Evolutionary conservation across 768 basidiomycete species (phyloP), one percentile per base, ranked within the genome.

Genomic region (Tulasnella sp.): DNA sequence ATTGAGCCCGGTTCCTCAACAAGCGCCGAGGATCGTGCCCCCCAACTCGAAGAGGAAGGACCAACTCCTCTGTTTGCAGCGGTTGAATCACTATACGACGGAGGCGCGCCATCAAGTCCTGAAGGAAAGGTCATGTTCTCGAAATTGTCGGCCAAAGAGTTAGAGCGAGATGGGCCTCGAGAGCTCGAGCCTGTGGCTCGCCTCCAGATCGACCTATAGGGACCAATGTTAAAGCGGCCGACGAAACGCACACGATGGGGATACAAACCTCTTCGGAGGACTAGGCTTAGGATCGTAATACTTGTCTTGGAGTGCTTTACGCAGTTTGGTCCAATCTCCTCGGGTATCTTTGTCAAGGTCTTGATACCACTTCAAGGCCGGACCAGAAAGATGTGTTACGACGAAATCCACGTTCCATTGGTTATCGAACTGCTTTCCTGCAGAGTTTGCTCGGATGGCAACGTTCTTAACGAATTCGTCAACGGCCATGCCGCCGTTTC

Each of bases 331-430:
- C 69, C 69, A 69, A 36, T 69, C 44, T n/a, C 29, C 47, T 36
- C 35, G 41, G 35, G 52, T 17, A n/a, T 69, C 44, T 19, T 44
- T 36, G 47, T 69, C 69, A 11, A 69, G 69, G 32, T 35, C 19
- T 12, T 40, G 17, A 17, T 69, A 69, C 69, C 69, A 69, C 11
- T 47, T 34, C 69, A 69, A 36, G 2, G 69, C 69, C 11, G 41
- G 26, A 14, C 69, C 69, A 29, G 41, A 34, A 44, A 69, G 69
- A 9, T 42, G 35, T 8, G 22, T 44, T 8, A 16, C 47, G 32
- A 69, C 69, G 35, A 44, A 59, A 29, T 69, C 69, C 22, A 69
- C 69, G 16, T 29, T 44, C 69, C 69, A 69, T 29, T 69, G 16
- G 22, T 69, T 52, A 37, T 69, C 69, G 14, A 22, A 11, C 9